These are phyloP conservation scores for Candida manassasensis DNA, from an alignment of 805 yeast species.

Conservation along the genomic window DNA sequence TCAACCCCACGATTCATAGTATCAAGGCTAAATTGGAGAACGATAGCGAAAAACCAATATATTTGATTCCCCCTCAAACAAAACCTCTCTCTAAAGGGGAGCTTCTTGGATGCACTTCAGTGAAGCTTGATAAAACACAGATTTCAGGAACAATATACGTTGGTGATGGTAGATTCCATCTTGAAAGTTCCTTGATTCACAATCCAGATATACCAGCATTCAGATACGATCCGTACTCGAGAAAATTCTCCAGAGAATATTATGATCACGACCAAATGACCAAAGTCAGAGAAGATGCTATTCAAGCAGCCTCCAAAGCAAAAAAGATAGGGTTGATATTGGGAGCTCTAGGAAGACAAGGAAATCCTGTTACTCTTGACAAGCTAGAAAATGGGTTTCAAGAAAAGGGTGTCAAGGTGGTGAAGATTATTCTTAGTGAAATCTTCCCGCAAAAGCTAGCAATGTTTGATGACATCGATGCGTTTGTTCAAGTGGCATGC, in stretches of 20 bases:
- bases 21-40: slow-evolving; percentile 56
- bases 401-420: slow-evolving; percentile 58
- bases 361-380: slow-evolving; percentile 71
- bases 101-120: slow-evolving; percentile 93
- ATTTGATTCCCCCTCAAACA: slow-evolving; percentile 81
- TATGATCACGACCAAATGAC: slow-evolving; percentile 86
- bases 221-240: slow-evolving; percentile 91
- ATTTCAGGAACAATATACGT: slow-evolving; percentile 80
- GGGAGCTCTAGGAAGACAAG: slow-evolving; percentile 96
- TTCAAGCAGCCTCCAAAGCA: slow-evolving; percentile 54
- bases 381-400: slow-evolving; percentile 54
- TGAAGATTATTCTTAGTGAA: slow-evolving; percentile 82
- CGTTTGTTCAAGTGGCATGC: slow-evolving; percentile 95
- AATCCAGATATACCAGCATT: slow-evolving; percentile 90
- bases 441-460: slow-evolving; percentile 90
- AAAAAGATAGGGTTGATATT: slow-evolving; percentile 76
- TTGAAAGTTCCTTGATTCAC: slow-evolving; percentile 95
- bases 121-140: slow-evolving; percentile 60
- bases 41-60: slow-evolving; percentile 47
- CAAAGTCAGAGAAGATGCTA: slow-evolving; percentile 67
- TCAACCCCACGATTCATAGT: slow-evolving; percentile 89
- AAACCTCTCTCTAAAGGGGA: slow-evolving; percentile 93
- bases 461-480: slow-evolving; percentile 89
- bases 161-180: slow-evolving; percentile 95
- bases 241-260: slow-evolving; percentile 83